Evolutionary conservation across 2,329 filamentous ascomycete species (phyloP).

Genomic region (Penicillium oxalicum): DNA sequence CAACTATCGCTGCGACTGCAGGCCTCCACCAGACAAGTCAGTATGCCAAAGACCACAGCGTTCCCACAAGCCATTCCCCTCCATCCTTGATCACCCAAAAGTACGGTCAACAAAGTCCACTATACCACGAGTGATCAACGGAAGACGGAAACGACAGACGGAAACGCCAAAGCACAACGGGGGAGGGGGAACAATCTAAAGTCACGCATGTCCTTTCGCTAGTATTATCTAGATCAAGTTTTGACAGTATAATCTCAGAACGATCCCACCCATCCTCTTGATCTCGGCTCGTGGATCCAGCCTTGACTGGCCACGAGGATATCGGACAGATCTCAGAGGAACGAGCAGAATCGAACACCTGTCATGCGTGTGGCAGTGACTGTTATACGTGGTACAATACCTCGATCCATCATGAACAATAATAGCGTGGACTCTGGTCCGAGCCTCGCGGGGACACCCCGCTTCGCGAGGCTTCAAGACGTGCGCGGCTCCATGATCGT

Average conservation of each 20-base stretch:
- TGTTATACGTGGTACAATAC: conserved; percentile 39
- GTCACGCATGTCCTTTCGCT: conserved; percentile 84
- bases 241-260: conserved; percentile 72
- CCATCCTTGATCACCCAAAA: background rate
- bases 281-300: conserved; percentile 14
- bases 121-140: background rate
- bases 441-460: background rate
- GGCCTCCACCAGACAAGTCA: conserved; percentile 15
- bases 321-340: conserved; percentile 1
- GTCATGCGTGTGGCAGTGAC: conserved; percentile 38
- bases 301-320: conserved; percentile 2
- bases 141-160: conserved; percentile 7
- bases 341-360: conserved; percentile 34
- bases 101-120: background rate
- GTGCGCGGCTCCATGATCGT: conserved; percentile 24
- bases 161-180: conserved; percentile 13
- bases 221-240: conserved; percentile 86
- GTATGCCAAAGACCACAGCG: conserved; percentile 21
- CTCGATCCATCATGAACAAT: conserved; percentile 37
- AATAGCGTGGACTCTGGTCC: conserved; percentile 11
- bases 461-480: conserved; percentile 12
- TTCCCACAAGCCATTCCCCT: conserved; percentile 4
- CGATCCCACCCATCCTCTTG: conserved; percentile 23
- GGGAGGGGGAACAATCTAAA: conserved; percentile 39
- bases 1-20: conserved; percentile 13